Evolutionary conservation across 345 rosid species (phyloP).

Genomic region (Euphorbia pulcherrima): DNA sequence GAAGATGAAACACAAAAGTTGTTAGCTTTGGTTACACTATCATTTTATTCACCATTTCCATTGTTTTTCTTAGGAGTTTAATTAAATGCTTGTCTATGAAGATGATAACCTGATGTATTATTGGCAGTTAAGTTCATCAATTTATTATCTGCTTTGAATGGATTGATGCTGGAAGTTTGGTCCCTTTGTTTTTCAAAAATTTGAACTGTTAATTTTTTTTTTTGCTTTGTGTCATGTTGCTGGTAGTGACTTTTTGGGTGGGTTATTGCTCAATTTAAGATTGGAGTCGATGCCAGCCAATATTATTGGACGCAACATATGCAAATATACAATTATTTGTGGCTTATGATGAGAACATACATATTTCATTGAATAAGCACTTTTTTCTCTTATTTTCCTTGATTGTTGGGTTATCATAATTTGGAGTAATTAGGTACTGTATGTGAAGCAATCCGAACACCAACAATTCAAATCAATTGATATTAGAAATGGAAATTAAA

Average conservation of each 20-base stretch:
- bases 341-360: too few species aligned
- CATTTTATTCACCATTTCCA: not conserved
- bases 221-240: not conserved
- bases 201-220: not conserved
- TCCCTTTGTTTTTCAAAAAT: not conserved
- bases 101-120: slow-evolving; percentile 1
- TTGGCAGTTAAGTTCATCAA: not conserved
- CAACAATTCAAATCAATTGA: too few species aligned
- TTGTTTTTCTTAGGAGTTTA: not conserved
- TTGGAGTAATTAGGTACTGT: too few species aligned
- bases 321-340: too few species aligned
- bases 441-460: too few species aligned
- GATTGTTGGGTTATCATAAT: too few species aligned
- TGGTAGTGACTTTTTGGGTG: not conserved
- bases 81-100: slow-evolving; percentile 6
- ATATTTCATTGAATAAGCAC: too few species aligned
- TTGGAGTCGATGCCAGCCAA: too few species aligned
- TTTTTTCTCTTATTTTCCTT: too few species aligned
- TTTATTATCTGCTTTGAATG: not conserved
- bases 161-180: not conserved
- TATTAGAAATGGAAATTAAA: too few species aligned
- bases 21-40: slow-evolving; percentile 6
- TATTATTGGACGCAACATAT: too few species aligned
- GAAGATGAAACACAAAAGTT: not conserved
- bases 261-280: too few species aligned